Evolutionary conservation across 208 protist species (phyloP).

Genomic region (Angomonas deanei): DNA sequence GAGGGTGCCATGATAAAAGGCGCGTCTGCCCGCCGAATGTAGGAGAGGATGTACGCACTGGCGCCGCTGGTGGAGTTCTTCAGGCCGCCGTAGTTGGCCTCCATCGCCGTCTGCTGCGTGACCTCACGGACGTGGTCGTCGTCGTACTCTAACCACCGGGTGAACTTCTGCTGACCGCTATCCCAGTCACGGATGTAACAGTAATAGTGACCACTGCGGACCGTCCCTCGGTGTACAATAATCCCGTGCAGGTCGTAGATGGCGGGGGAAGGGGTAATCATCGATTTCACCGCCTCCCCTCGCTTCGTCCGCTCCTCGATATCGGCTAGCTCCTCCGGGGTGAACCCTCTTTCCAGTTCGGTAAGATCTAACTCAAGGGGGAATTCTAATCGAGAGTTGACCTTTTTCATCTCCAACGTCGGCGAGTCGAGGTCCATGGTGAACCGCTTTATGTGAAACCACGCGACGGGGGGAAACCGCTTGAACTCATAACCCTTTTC

Average conservation of each 20-base stretch:
- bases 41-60: slow-evolving; percentile 82
- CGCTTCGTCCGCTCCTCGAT: slow-evolving; percentile 3
- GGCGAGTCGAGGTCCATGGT: slow-evolving; percentile 82
- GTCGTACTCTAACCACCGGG: slow-evolving; percentile 83
- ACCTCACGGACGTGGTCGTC: slow-evolving; percentile 70
- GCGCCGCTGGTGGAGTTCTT: slow-evolving; percentile 11
- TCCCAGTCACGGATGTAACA: slow-evolving; percentile 87
- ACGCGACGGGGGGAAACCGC: slow-evolving; percentile 80
- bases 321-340: slow-evolving; percentile 5
- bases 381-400: slow-evolving; percentile 75
- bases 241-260: slow-evolving; percentile 85
- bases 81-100: slow-evolving; percentile 58
- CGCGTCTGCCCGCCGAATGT: slow-evolving; percentile 70
- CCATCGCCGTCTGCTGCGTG: slow-evolving; percentile 46
- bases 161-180: slow-evolving; percentile 32
- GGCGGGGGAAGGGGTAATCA: slow-evolving; percentile 46
- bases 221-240: slow-evolving; percentile 85
- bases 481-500: slow-evolving; percentile 74
- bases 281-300: slow-evolving; percentile 21
- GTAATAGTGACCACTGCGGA: slow-evolving; percentile 88
- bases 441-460: slow-evolving; percentile 91
- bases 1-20: slow-evolving; percentile 46
- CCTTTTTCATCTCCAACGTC: slow-evolving; percentile 77
- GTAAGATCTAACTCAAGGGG: slow-evolving; percentile 62
- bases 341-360: slow-evolving; percentile 39